Percentiles rank a stretch among this genome's conserved stretches.
Conservation (phyloP, 2,329 filamentous ascomycete species). For the Talaromyces funiculosus region DNA sequence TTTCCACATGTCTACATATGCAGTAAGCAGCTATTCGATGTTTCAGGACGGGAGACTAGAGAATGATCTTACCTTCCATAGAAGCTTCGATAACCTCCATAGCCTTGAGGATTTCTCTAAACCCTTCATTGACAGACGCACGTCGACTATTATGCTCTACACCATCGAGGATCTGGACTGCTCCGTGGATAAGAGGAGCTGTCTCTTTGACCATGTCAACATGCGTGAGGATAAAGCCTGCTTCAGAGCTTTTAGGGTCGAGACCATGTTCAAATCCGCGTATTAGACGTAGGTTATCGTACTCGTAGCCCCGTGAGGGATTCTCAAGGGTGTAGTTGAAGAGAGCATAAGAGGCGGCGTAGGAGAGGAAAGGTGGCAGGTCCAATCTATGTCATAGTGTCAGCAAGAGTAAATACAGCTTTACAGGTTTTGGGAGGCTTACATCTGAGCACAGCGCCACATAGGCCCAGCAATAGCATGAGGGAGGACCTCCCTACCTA, state of each 20-base stretch:
- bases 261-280: slow-evolving; percentile 88
- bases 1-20: slow-evolving; percentile 68
- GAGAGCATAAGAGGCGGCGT: slow-evolving; percentile 57
- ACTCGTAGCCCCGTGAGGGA: slow-evolving; percentile 48
- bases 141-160: slow-evolving; percentile 48
- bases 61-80: slow-evolving; percentile 59
- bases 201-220: slow-evolving; percentile 93
- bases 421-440: too few relatives aligned
- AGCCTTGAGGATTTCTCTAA: slow-evolving; percentile 56
- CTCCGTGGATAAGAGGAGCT: slow-evolving; percentile 67
- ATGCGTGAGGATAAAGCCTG: slow-evolving; percentile 92
- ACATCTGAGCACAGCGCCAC: slow-evolving; percentile 78
- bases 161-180: slow-evolving; percentile 60
- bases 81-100: slow-evolving; percentile 67
- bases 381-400: slow-evolving; percentile 58
- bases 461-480: slow-evolving; percentile 73
- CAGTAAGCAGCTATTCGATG: background rate
- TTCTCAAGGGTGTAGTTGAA: slow-evolving; percentile 61
- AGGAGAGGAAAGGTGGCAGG: slow-evolving; percentile 92
- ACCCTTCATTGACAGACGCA: slow-evolving; percentile 57
- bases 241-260: slow-evolving; percentile 80
- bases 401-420: too few relatives aligned
- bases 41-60: background rate
- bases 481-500: slow-evolving; percentile 69
- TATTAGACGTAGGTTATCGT: slow-evolving; percentile 69